phyloP scores from a whole-genome alignment of 768 basidiomycete species.

The Psilocybe subaeruginosa region DNA sequence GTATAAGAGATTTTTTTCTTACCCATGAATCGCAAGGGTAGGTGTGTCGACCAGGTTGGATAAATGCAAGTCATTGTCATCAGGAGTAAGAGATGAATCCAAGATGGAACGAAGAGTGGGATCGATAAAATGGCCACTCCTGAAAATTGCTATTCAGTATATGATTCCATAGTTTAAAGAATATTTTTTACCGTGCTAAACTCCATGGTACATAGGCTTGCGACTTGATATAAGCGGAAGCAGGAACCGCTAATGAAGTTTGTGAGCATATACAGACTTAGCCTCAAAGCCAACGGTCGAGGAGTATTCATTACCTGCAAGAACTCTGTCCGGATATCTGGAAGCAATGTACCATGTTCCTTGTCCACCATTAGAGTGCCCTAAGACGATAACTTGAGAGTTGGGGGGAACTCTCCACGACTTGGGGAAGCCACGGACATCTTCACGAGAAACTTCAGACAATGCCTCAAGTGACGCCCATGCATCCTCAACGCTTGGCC shows the following conservation, averaged over 20 bases:
- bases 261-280: neutral
- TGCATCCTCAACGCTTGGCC: constrained; percentile 73
- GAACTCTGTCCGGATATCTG: constrained; percentile 75
- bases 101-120: constrained; percentile 74
- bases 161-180: neutral
- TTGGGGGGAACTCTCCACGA: constrained; percentile 18
- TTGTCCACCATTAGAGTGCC: constrained; percentile 94
- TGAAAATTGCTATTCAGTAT: neutral
- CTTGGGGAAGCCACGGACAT: constrained; percentile 36
- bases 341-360: constrained; percentile 83
- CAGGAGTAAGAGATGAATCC: constrained; percentile 73
- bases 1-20: constrained; percentile 18
- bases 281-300: neutral
- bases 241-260: constrained; percentile 59
- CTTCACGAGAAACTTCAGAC: constrained; percentile 40
- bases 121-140: constrained; percentile 71
- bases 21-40: constrained; percentile 83
- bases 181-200: constrained; percentile 51
- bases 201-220: constrained; percentile 81
- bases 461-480: constrained; percentile 68
- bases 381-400: constrained; percentile 67
- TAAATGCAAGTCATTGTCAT: constrained; percentile 87
- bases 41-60: constrained; percentile 75
- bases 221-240: constrained; percentile 85
- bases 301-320: constrained; percentile 49